Conservation (phyloP, 192 early-diverging fungal species). For the Coemansia sp. region DNA sequence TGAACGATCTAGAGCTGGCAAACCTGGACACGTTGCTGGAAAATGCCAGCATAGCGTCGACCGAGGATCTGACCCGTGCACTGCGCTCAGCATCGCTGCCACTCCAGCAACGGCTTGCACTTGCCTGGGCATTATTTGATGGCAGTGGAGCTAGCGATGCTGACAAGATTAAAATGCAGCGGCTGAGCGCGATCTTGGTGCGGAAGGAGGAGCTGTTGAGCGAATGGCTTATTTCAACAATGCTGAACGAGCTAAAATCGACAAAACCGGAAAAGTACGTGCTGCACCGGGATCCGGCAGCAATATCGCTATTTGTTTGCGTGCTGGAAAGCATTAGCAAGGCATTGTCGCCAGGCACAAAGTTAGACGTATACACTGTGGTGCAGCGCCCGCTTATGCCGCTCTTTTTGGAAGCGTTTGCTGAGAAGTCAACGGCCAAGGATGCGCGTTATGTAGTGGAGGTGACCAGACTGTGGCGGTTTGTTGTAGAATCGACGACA, state of each 20-base stretch:
- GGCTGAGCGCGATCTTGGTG: constrained; percentile 29
- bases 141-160: constrained; percentile 1
- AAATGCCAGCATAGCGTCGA: constrained; percentile 14
- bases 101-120: constrained; percentile 20
- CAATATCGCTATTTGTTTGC: constrained; percentile 17
- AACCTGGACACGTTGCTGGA: constrained; percentile 15
- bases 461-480: constrained; percentile 29
- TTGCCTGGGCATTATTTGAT: constrained; percentile 43
- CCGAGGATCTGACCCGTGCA: constrained; percentile 42
- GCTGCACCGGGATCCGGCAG: constrained; percentile 19
- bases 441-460: constrained; percentile 13
- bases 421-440: neutral
- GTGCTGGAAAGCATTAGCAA: constrained; percentile 27
- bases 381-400: constrained; percentile 28
- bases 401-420: constrained; percentile 35
- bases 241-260: constrained; percentile 42
- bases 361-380: constrained; percentile 27
- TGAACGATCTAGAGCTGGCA: constrained; percentile 7
- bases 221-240: constrained; percentile 47
- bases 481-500: constrained; percentile 15
- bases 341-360: neutral
- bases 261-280: constrained; percentile 12
- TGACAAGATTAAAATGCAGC: constrained; percentile 8
- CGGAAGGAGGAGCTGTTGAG: constrained; percentile 41
- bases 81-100: constrained; percentile 24